Conservation (phyloP, 768 basidiomycete genomes). For the Calvatia gigantea region DNA sequence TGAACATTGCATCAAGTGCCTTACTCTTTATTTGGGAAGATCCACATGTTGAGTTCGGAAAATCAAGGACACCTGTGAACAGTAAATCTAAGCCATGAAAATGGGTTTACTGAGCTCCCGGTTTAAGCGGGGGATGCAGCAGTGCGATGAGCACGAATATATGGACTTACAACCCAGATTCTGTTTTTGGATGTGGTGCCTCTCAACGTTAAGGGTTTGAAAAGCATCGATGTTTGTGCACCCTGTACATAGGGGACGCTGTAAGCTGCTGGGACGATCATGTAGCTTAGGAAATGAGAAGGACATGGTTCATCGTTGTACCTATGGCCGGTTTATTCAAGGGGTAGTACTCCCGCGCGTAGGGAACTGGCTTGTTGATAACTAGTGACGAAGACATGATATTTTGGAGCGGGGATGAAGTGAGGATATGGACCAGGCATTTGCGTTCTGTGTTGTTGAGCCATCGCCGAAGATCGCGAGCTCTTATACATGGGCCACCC, state of each 20-base stretch:
- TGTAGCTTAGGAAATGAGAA: background rate
- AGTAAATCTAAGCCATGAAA: too few species aligned
- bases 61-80: too few species aligned
- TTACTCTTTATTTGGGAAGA: too few species aligned
- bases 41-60: too few species aligned
- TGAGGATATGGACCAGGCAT: too few species aligned
- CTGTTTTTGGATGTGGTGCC: constrained; percentile 70
- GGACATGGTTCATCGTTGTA: constrained; percentile 18
- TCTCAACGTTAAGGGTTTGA: constrained; percentile 63
- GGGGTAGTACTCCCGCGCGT: constrained; percentile 52
- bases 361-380: constrained; percentile 49
- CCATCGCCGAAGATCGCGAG: too few species aligned
- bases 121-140: too few species aligned
- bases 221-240: constrained; percentile 47
- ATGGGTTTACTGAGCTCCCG: too few species aligned
- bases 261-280: background rate
- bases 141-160: background rate
- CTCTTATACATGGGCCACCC: too few species aligned
- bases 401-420: too few species aligned
- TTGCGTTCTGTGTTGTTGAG: too few species aligned
- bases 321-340: constrained; percentile 58
- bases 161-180: constrained; percentile 56
- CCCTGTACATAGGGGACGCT: constrained; percentile 37
- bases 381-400: constrained; percentile 13
- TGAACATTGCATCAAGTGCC: too few species aligned